Base-by-base conservation (phyloP, 768 basidiomycete genomes). In the Rhodotorula toruloides region DNA sequence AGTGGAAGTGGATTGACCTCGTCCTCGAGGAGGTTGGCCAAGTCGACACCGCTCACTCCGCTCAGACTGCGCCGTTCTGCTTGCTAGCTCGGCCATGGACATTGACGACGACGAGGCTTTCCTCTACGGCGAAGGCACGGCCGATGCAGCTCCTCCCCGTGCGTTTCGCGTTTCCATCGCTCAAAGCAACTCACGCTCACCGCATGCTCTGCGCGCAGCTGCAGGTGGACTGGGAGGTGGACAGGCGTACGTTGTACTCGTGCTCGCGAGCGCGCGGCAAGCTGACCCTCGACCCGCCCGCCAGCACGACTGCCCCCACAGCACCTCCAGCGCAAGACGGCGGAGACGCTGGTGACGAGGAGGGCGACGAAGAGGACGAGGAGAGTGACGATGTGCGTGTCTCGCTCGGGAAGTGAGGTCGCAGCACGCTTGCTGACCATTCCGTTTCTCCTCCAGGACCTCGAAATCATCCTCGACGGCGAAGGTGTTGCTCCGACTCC, bases 401-500 rank as follows among this genome's bases (percentile, higher is more conserved):
- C 42, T 54, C 32, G 53, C 46, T 53, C 68, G 50, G 61, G 52
- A 29, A 13, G 36, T 44, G 34, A 36, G n/a, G 22, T 32, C 37
- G 54, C 75, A 47, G 22, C 31, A 9, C 60, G 46, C 42, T 39
- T 61, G 32, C 48, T 63, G 3, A 50, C 39, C n/a, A 43, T 31
- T 31, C 42, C 50, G 19, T 9, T 25, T 6, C 17, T 31, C 34
- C 10, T 27, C 12, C 71, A 90, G 87, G 86, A 94, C 76, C 82
- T 94, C 68, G 91, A 94, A 80, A 88, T 94, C 71, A 91, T 94
- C 60, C 87, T 90, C 84, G 90, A 94, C 73, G 70, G 72, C 10
- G 85, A 85, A 4, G 80, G 85, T 14, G 77, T 84, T 25, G 63
- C 86, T 85, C 61, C 87, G 86, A 9, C 78, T 88, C 27, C 79